Conservation (phyloP, 768 basidiomycete species). For the Glaciozyma martinii region DNA sequence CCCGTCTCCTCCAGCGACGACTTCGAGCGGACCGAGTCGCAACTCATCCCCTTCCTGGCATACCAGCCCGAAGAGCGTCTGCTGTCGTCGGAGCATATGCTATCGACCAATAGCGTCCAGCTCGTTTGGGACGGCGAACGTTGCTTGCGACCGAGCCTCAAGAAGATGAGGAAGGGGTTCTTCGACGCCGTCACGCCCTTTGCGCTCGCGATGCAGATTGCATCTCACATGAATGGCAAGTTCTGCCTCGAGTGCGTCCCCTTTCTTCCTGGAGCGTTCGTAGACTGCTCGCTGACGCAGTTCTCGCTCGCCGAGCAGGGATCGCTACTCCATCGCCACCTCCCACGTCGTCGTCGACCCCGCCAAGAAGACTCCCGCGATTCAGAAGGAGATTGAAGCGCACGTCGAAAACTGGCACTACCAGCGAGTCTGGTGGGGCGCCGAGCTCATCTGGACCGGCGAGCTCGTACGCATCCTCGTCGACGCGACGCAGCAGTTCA, state of each 20-base stretch:
- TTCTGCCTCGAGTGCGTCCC: constrained; percentile 70
- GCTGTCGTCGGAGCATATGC: neutral
- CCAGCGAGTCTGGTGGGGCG: constrained; percentile 19
- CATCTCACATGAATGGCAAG: constrained; percentile 52
- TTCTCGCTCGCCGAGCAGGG: neutral
- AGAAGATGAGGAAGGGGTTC: constrained; percentile 38
- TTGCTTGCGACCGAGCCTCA: neutral
- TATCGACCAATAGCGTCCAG: neutral
- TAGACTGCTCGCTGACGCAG: constrained; percentile 31
- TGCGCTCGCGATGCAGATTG: constrained; percentile 64
- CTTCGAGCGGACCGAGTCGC: neutral
- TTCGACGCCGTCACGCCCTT: constrained; percentile 54
- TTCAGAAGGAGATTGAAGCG: constrained; percentile 15
- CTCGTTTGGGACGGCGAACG: constrained; percentile 10
- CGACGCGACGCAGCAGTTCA: constrained; percentile 36
- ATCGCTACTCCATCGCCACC: constrained; percentile 9
- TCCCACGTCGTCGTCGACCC: constrained; percentile 34
- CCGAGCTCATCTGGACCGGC: constrained; percentile 22
- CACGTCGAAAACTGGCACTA: constrained; percentile 5
- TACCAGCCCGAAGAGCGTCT: neutral
- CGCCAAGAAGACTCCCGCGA: constrained; percentile 32
- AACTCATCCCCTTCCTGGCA: constrained; percentile 6
- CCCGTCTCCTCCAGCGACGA: constrained; percentile 7
- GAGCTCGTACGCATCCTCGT: constrained; percentile 37
- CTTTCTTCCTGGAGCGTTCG: constrained; percentile 44